Percentiles rank a stretch among this genome's conserved stretches.
Conservation (phyloP, 2,329 filamentous ascomycete species). For the Fusarium sororula region DNA sequence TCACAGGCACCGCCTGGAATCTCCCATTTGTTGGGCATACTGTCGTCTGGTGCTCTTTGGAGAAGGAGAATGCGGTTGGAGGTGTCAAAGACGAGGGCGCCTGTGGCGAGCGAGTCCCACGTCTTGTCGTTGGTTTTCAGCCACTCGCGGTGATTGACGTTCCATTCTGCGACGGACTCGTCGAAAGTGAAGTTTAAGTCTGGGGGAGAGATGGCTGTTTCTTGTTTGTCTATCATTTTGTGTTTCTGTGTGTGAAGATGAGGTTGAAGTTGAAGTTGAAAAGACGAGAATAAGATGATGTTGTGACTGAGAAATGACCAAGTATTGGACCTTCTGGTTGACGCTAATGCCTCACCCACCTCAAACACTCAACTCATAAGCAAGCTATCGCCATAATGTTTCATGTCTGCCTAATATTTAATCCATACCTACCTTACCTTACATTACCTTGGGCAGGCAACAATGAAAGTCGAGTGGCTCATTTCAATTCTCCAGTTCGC, state of each 20-base stretch:
- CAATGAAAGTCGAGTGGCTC: neutral
- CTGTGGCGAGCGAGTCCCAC: constrained; percentile 46
- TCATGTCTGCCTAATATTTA: neutral
- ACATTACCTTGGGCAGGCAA: neutral
- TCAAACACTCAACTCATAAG: neutral
- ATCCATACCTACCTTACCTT: neutral
- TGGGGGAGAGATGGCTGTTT: neutral
- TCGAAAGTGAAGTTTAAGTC: constrained; percentile 38
- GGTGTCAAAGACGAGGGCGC: constrained; percentile 49
- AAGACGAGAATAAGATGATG: neutral
- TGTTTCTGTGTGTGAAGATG: neutral
- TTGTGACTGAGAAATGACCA: neutral
- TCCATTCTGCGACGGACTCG: constrained; percentile 35
- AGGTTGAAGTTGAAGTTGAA: neutral
- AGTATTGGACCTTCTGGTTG: neutral
- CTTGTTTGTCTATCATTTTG: constrained; percentile 18
- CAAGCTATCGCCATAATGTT: neutral
- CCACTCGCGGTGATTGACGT: constrained; percentile 40
- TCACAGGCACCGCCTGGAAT: constrained; percentile 60
- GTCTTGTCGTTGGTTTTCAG: constrained; percentile 35
- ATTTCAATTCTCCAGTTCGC: neutral
- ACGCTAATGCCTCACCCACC: constrained; percentile 10
- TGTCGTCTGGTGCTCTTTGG: constrained; percentile 56
- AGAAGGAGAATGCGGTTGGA: constrained; percentile 53
- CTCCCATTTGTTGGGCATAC: constrained; percentile 58